A percentile compares a stretch with the other conserved stretches of the same genome.
phyloP scores from a whole-genome alignment of 1,284 basidiomycete species.

The Sanghuangporus sanghuang region DNA sequence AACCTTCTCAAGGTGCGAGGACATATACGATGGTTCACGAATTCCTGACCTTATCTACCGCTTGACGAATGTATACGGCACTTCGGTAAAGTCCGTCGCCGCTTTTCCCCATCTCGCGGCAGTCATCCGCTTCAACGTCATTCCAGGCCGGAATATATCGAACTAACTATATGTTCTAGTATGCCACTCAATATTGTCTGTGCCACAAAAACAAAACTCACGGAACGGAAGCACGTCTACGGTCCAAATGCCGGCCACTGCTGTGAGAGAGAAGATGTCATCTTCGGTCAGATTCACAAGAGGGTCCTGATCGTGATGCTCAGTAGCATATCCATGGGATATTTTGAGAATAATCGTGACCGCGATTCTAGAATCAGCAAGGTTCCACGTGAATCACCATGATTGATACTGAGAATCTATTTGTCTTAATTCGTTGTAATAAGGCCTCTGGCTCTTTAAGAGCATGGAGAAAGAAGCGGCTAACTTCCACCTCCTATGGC shows the following conservation, averaged over 20 bases:
- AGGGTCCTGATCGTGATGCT: constrained; percentile 23
- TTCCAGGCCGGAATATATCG: constrained; percentile 40
- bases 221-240: constrained; percentile 31
- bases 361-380: constrained; percentile 22
- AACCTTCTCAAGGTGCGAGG: constrained; percentile 31
- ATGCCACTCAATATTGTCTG: background rate
- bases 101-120: constrained; percentile 32
- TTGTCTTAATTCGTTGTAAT: constrained; percentile 6
- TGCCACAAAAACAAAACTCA: constrained; percentile 14
- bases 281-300: constrained; percentile 23
- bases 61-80: constrained; percentile 35
- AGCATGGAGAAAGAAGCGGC: constrained; percentile 6
- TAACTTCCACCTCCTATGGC: constrained; percentile 9
- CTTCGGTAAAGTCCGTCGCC: constrained; percentile 28
- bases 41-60: constrained; percentile 37
- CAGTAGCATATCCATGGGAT: constrained; percentile 29
- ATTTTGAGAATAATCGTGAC: constrained; percentile 28
- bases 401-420: background rate
- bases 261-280: constrained; percentile 18
- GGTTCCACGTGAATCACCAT: background rate
- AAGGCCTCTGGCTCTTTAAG: background rate
- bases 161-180: constrained; percentile 24
- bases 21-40: constrained; percentile 34
- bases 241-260: constrained; percentile 26
- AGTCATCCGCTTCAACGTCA: constrained; percentile 37